These are phyloP conservation scores for Casaregolazyma lundiana DNA, from an alignment of 1,139 yeast genomes.

Conservation along the genomic window DNA sequence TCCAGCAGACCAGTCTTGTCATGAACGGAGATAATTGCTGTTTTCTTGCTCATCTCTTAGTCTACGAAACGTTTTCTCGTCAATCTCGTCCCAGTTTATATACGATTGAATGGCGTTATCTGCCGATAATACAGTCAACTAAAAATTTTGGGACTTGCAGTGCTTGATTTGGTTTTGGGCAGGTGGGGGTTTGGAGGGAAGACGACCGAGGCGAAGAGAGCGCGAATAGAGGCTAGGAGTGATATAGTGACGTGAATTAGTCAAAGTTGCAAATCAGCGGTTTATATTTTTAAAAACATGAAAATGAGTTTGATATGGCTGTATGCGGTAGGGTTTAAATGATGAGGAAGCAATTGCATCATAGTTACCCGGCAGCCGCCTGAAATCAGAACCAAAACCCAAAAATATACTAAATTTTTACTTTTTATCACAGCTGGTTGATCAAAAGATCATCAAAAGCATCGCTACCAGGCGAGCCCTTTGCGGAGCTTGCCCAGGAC, in stretches of 20 bases:
- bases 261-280: not conserved
- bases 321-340: not conserved
- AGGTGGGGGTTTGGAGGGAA: not conserved
- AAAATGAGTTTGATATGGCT: not conserved
- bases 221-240: too few species aligned
- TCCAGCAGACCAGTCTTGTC: slow-evolving; percentile 96
- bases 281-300: not conserved
- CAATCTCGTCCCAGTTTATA: not conserved
- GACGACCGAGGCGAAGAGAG: not conserved
- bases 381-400: not conserved
- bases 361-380: slow-evolving; percentile 5
- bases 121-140: slow-evolving; percentile 1
- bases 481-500: slow-evolving; percentile 37
- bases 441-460: slow-evolving; percentile 25
- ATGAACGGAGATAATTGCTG: slow-evolving; percentile 94
- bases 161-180: not conserved
- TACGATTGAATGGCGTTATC: slow-evolving; percentile 4
- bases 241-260: not conserved
- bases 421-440: slow-evolving; percentile 27
- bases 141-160: not conserved
- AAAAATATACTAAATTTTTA: not conserved
- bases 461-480: slow-evolving; percentile 38
- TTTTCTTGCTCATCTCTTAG: slow-evolving; percentile 44
- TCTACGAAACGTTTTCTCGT: not conserved
- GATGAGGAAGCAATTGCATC: not conserved